Base-by-base conservation (phyloP, 192 early-diverging fungal species). In the Coemansia sp. region DNA sequence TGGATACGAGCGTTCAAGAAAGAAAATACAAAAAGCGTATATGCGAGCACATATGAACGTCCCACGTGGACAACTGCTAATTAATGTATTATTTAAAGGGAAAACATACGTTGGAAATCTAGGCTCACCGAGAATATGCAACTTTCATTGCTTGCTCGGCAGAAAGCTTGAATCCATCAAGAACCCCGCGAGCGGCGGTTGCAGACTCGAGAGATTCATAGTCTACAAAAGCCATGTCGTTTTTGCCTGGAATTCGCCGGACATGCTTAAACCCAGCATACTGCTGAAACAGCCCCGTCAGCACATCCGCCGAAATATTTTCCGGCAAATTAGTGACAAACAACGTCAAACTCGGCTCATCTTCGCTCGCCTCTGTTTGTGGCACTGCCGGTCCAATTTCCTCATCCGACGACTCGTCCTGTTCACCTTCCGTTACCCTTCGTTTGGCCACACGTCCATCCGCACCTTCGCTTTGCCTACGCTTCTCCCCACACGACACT, bases 231-330 rank as follows among this genome's bases (percentile, higher is more conserved):
- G 72, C 80, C 52, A 77, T 70, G 10, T 67, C 72, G 57, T 39
- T 32, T 32, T 62, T 70, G 29, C 80, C 80, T 2, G 70, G 55
- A 15, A 75, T 53, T 38, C 35, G 58, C 21, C 80, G 67, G 6
- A 82, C 71, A n/a, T 72, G 71, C 32, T 37, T 64, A 56, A 82
- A 82, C 12, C 80, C 80, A 5, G 41, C 64, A 27, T 82, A 82
- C 57, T 82, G 67, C 64, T 68, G 71, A 59, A 82, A 82, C 62
- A 82, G 63, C 22, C 66, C 75, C 2, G 58, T 24, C 14, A 82
- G 65, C 65, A 68, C 67, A 4, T 73, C 72, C 10, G 39, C 56
- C 43, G 75, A 77, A 8, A 77, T 24, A 9, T 35, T 62, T 4
- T 57, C 62, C 1, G 80, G 80, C 15, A 82, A 54, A 39, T 76